Base-by-base conservation (phyloP, 176 grass and related monocot species). In the Panicum miliaceum region DNA sequence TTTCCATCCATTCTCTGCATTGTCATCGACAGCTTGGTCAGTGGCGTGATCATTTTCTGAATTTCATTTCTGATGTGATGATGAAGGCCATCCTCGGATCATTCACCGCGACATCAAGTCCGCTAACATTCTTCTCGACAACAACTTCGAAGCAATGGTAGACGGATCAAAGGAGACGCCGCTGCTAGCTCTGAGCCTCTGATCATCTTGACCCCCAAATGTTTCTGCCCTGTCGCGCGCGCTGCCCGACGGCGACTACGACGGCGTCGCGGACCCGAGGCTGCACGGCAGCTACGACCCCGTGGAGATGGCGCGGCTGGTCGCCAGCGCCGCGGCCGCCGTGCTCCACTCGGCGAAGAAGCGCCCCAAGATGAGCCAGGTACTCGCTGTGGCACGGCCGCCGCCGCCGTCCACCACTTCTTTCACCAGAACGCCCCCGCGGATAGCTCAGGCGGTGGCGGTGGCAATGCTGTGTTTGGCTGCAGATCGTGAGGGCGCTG, bases 81-180 rank as follows among this genome's bases (percentile, higher is more conserved):
- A 43, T 60, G 37, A 77, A 94, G 92, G 92, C 65, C 89, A 94
- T 73, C 92, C 92, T n/a, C 89, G 86, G 61, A 94, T 94, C 26
- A 94, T 94, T 80, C 92, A 94, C 38, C 92, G 92, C 1, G 92
- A 94, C 54, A 94, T 94, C 89, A 94, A 94, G 50, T 87, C 92
- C 0, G 76, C 92, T 8, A 94, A 94, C 68, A 92, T 94, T 48
- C 92, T 94, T 20, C 77, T 94, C 25, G 92, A 94, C 63, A 42
- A 75, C 35, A 92, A 92, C n/a, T 92, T 90, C 64, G 89, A 94
- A 79, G 92, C 89, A 29, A 92, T 94, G 92, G 92, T 94, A 81
- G 54, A 61, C 20, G 6, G 16, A 56, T 13, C 71, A 35, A 29
- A 2, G 15, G 40, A 12, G 43, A 19, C 12, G 2, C 6, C 42